Evolutionary conservation across 225 moss, liverwort and hornwort species (phyloP), one percentile per base, ranked within the genome.

Genomic region (Physcomitrellopsis africana): DNA sequence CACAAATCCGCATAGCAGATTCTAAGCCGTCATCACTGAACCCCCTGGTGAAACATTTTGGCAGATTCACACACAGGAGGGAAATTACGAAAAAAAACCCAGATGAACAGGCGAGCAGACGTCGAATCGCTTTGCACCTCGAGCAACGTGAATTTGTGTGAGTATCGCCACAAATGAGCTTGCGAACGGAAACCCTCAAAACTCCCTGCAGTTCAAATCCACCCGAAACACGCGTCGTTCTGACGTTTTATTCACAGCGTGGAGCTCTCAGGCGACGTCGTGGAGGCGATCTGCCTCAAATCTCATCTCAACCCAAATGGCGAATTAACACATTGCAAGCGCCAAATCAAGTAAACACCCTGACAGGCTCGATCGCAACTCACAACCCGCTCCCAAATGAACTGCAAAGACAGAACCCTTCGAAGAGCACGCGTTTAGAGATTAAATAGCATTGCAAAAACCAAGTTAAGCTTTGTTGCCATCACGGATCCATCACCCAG

Each of bases 171-270:
- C 68, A 48, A 58, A 22, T 15, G 42, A 48, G 27, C 32, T 5
- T 44, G 22, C 24, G 45, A 62, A 55, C 56, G 59, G 42, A 80
- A 77, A 80, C 76, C 80, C 82, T 75, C 46, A 57, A 17, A 54
- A 53, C 46, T 59, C 60, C 16, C 82, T 70, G 45, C 42, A 20
- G 24, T 57, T 54, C 8, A 11, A 78, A 68, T 44, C 57, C 22
- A 67, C 69, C 37, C 12, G 2, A 11, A 54, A 19, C 52, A 32
- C 49, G 42, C 32, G 42, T 3, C 18, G 11, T 43, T 60, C 23
- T 65, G 48, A 54, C 59, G 7, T 37, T 4, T 37, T 37, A 24
- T 37, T 37, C 44, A 65, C 43, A 7, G 1, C 46, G 37, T 11
- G 19, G 17, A 15, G 5, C 20, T 20, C 20, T 20, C 11, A 45